Evolutionary conservation across 179 eudicot species (phyloP), one percentile per base, ranked within the genome.

Genomic region (Beta corolliflora): DNA sequence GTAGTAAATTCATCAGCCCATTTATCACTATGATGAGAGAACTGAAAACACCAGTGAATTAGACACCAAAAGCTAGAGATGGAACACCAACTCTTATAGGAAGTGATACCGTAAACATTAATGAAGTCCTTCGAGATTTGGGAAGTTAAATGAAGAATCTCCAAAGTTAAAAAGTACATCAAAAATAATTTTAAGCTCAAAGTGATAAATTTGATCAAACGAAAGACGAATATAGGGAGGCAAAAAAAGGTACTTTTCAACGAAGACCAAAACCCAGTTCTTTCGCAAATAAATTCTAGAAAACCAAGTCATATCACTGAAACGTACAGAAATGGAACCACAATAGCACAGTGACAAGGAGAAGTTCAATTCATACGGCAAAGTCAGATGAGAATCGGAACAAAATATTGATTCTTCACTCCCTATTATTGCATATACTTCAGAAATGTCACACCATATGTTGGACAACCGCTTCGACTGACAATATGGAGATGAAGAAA

Each of bases 1-100:
- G 86, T 82, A 76, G 90, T 81, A 83, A 91, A 96, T 85, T 96
- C 97, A 85, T 87, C 87, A 36, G 82, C 96, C 99, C 99, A 96
- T 73, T 86, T 87, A 75, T 85, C 90, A 71, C 90, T 85, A 52
- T 88, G 90, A 75, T 76, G 88, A 59, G 96, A 86, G 85, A 84
- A 55, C 99, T 95, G 92, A 76, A 89, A 72, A 46, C 65, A 66
- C 52, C 79, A 16, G 46, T 58, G 71, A 14, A 73, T 78, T 44
- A 71, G 77, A 31, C 53, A 77, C 15, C 4, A 36, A 73, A 44
- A 54, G 23, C 63, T 21, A 65, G 45, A 52, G 15, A 70, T 53
- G 61, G 64, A 25, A 21, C 54, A 53, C 65, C 19, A 72, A 63
- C 66, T 41, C 64, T 61, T 56, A 68, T 68, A 15, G 68, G 55